Base-by-base conservation (phyloP, 2,329 filamentous ascomycete genomes). In the Aspergillus sclerotialis region DNA sequence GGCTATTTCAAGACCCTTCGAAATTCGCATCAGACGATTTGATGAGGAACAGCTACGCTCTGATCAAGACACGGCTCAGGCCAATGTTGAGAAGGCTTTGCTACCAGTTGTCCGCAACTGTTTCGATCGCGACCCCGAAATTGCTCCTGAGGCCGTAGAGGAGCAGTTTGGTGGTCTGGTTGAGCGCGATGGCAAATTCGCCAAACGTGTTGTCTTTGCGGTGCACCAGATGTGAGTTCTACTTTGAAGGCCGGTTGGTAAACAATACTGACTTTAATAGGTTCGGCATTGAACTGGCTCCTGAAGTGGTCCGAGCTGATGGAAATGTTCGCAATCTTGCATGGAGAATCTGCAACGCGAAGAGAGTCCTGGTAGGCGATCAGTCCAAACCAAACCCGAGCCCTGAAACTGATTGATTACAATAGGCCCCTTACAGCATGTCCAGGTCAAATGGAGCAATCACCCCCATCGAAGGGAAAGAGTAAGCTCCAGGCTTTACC, bases 301-400 rank as follows among this genome's bases (percentile, higher is more conserved):
- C 89, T 0, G 86, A 87, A 28, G 90, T 96, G 1, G 92, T 98
- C 19, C 79, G 84, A 33, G 88, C 89, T 0, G 92, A 98, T 64
- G 87, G 92, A 5, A 93, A 82, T 48, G 84, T 96, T 39, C 78
- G 75, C 53, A 94, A 94, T 56, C 68, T 98, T 43, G 88, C 89
- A 5, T 95, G 90, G 89, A 76, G 92, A 53, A 85, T 98, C 44
- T 92, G 84, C 60, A 94, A 94, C 58, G 92, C 92, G 23, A 95
- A 95, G 70, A 86, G 89, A 64, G 92, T 94, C 45, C 63, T 96
- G 65, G 87, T 93, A 69, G 68, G 83, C 73, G 24, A 30, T 15
- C 21, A 10, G n/a, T n/a, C n/a, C n/a, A n/a, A n/a, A n/a, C n/a
- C n/a, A n/a, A n/a, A n/a, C n/a, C n/a, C n/a, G n/a, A n/a, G n/a